Evolutionary conservation across 23 red algal species (phyloP).

Genomic region (Chondrus crispus): DNA sequence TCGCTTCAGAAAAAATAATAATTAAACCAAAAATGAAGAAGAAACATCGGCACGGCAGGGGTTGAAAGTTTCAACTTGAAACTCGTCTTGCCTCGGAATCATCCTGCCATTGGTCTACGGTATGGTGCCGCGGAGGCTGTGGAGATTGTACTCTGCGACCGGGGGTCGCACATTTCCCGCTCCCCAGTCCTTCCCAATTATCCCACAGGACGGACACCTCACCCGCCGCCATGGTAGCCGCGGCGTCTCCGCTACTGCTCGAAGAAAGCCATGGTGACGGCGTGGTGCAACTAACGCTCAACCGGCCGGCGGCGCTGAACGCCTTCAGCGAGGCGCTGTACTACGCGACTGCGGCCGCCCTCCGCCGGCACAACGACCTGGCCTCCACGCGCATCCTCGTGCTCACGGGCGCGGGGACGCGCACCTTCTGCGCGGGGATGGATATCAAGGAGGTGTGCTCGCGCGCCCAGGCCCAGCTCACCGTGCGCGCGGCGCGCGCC

Average conservation of each 20-base stretch:
- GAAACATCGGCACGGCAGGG: no score
- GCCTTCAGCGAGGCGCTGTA: conserved; percentile 29
- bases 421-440: conserved; percentile 47
- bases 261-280: not conserved
- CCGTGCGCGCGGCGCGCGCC: conserved; percentile 12
- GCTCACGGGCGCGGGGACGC: conserved; percentile 2
- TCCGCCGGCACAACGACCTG: not conserved
- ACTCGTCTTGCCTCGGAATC: no score
- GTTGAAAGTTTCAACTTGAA: no score
- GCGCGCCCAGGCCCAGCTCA: not conserved
- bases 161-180: no score
- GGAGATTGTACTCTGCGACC: no score
- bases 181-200: no score
- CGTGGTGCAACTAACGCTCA: conserved; percentile 26
- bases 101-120: no score
- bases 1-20: no score
- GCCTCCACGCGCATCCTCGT: not conserved
- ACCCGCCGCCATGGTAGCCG: no score
- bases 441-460: conserved; percentile 13
- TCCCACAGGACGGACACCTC: no score
- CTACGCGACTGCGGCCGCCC: not conserved
- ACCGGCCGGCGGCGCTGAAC: conserved; percentile 45
- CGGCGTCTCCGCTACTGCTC: not conserved
- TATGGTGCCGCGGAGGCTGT: no score
- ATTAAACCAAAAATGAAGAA: no score